These are phyloP conservation scores for Candida tallmaniae DNA, from an alignment of 805 yeast species.

Conservation along the genomic window DNA sequence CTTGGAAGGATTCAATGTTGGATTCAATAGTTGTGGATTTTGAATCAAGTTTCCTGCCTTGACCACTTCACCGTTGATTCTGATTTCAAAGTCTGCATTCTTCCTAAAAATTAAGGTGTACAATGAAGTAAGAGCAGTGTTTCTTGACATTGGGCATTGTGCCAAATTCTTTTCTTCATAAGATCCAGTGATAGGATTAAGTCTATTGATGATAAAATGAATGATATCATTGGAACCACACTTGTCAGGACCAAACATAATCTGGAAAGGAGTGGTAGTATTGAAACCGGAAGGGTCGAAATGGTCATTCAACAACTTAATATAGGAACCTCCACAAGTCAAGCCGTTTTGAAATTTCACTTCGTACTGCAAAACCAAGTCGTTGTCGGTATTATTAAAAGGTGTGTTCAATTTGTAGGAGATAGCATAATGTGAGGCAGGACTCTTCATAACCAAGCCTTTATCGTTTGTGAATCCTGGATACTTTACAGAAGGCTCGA, in stretches of 20 bases:
- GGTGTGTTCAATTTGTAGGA: slow-evolving; percentile 55
- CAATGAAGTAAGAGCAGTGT: slow-evolving; percentile 54
- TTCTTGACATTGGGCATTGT: slow-evolving; percentile 63
- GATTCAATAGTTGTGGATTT: slow-evolving; percentile 49
- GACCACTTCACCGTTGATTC: slow-evolving; percentile 74
- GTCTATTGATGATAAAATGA: slow-evolving; percentile 66
- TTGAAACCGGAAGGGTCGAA: slow-evolving; percentile 38
- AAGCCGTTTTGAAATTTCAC: slow-evolving; percentile 77
- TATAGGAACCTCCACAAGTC: slow-evolving; percentile 85
- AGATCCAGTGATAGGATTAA: slow-evolving; percentile 49
- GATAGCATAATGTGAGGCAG: slow-evolving; percentile 81
- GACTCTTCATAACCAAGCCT: slow-evolving; percentile 71
- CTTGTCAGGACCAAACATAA: slow-evolving; percentile 94
- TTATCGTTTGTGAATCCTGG: slow-evolving; percentile 63
- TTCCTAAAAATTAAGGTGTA: slow-evolving; percentile 74
- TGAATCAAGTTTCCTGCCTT: slow-evolving; percentile 65
- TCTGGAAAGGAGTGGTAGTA: slow-evolving; percentile 67
- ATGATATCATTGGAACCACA: slow-evolving; percentile 81
- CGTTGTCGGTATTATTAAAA: slow-evolving; percentile 55
- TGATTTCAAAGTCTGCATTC: slow-evolving; percentile 67
- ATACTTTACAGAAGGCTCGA: slow-evolving; percentile 48
- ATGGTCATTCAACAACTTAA: slow-evolving; percentile 58
- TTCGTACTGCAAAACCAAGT: slow-evolving; percentile 85
- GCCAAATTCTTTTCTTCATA: slow-evolving; percentile 66
- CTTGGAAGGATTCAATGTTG: slow-evolving; percentile 63